phyloP scores from a whole-genome alignment of 345 rosid species.

The Brassica juncea region DNA sequence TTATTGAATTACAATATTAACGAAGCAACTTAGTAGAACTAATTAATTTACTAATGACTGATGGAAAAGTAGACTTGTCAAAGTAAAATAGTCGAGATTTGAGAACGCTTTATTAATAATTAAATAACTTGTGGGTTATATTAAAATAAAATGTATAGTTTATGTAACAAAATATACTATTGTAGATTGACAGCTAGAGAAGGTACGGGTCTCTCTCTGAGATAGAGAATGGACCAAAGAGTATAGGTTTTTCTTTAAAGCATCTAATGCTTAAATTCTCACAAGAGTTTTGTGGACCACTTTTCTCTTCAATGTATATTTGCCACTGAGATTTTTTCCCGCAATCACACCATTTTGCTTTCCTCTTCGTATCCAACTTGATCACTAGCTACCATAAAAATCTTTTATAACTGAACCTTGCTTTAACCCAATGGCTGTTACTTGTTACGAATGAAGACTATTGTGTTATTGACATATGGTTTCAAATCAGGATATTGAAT shows the following conservation, averaged over 20 bases:
- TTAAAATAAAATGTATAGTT: not conserved
- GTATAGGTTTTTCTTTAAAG: conserved; percentile 42
- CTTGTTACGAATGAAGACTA: not conserved
- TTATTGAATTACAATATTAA: too few relatives aligned
- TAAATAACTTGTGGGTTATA: not conserved
- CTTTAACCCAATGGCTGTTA: conserved; percentile 30
- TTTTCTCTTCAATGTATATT: conserved; percentile 28
- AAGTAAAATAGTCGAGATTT: not conserved
- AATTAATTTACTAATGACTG: not conserved
- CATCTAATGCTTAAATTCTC: conserved; percentile 42
- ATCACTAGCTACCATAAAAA: conserved; percentile 23
- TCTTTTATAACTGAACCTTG: conserved; percentile 24
- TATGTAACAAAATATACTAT: conserved; percentile 14
- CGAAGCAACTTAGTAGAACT: not conserved
- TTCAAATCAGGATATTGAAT: not conserved
- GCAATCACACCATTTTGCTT: conserved; percentile 25
- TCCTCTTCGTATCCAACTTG: conserved; percentile 33
- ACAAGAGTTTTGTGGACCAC: conserved; percentile 37
- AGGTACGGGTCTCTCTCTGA: conserved; percentile 33
- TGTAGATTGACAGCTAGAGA: conserved; percentile 32
- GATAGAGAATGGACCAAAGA: conserved; percentile 41
- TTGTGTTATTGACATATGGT: not conserved
- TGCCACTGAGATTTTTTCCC: conserved; percentile 43
- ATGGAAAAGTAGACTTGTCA: conserved; percentile 17
- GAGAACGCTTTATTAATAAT: not conserved